Percentiles rank a stretch among this genome's conserved stretches.
Evolutionary conservation across 1,284 basidiomycete species (phyloP).

Genomic region (Pseudozyma flocculosa): DNA sequence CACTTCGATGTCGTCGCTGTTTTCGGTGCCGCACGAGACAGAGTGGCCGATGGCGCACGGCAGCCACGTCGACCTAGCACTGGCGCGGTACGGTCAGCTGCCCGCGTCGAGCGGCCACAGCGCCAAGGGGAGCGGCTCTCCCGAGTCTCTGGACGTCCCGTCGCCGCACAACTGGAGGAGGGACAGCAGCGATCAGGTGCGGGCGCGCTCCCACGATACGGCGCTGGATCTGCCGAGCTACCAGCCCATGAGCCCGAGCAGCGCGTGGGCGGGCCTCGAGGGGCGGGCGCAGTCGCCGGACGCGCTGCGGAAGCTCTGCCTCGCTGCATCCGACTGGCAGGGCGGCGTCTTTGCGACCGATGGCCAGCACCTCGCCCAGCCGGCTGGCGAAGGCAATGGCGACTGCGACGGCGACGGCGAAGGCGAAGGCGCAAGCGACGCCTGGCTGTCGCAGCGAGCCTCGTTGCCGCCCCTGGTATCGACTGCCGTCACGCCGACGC

Average conservation of each 20-base stretch:
- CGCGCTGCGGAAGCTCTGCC: constrained; percentile 13
- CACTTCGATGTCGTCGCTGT: neutral
- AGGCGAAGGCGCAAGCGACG: too few species aligned
- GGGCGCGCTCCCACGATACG: too few species aligned
- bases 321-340: constrained; percentile 9
- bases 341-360: neutral
- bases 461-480: too few species aligned
- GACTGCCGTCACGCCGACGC: too few species aligned
- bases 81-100: too few species aligned
- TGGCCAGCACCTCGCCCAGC: too few species aligned
- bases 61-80: neutral
- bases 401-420: too few species aligned
- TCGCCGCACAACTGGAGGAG: too few species aligned
- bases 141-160: neutral
- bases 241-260: neutral
- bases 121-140: neutral
- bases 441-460: too few species aligned
- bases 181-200: too few species aligned
- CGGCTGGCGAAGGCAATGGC: too few species aligned
- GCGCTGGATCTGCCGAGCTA: neutral
- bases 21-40: neutral
- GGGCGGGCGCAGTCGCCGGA: constrained; percentile 11
- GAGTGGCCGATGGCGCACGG: neutral
- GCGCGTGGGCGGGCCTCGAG: constrained; percentile 10
- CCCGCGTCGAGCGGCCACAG: neutral